Evolutionary conservation across 768 basidiomycete genomes (phyloP).

Genomic region (Calocera cornea): DNA sequence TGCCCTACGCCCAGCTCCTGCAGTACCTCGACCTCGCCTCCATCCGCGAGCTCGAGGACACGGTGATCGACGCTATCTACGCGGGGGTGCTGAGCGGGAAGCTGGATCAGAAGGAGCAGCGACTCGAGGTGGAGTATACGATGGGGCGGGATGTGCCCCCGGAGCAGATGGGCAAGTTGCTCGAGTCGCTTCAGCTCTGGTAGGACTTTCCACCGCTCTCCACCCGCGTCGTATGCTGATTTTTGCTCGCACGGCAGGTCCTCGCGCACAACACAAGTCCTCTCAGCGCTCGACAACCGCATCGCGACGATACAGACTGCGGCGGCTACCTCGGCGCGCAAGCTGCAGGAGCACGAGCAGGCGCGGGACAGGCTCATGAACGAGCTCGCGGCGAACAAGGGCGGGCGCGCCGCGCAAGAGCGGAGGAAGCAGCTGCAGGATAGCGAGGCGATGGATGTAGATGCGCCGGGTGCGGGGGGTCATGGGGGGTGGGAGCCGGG

Average conservation of each 20-base stretch:
- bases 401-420: not conserved
- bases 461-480: not conserved
- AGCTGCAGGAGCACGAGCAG: conserved; percentile 3
- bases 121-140: conserved; percentile 83
- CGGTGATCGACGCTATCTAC: conserved; percentile 95
- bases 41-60: conserved; percentile 84
- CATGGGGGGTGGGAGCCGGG: not conserved
- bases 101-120: conserved; percentile 81
- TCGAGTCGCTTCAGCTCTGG: conserved; percentile 56
- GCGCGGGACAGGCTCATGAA: conserved; percentile 1
- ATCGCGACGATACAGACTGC: conserved; percentile 35
- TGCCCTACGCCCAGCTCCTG: conserved; percentile 66
- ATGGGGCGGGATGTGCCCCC: conserved; percentile 87
- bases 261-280: conserved; percentile 50
- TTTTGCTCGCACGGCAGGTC: conserved; percentile 8
- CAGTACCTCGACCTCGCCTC: conserved; percentile 57
- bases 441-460: not conserved
- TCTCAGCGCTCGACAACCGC: conserved; percentile 59
- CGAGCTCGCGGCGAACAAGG: not conserved
- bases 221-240: not conserved
- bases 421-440: conserved; percentile 1
- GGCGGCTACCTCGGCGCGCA: not conserved
- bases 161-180: conserved; percentile 45
- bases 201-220: conserved; percentile 24
- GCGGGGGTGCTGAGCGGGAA: conserved; percentile 78